Conservation (phyloP, 306 rosid species). For the Cucumis hystrix region DNA sequence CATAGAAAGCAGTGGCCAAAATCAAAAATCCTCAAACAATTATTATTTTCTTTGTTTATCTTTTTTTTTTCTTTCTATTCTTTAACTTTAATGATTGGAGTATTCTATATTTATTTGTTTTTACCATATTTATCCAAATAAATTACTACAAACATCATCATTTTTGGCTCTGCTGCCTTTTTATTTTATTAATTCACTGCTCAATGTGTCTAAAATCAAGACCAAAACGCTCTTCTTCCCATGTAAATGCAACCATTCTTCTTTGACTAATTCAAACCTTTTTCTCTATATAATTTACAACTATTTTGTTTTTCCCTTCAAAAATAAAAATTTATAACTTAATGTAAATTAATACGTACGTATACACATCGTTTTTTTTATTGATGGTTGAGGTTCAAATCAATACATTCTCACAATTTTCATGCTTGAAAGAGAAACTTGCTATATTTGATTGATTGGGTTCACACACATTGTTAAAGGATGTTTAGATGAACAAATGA, state of each 20-base stretch:
- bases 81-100: neutral
- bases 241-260: neutral
- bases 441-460: no score
- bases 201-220: neutral
- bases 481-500: no score
- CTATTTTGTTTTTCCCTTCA: no score
- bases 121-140: neutral
- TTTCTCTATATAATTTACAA: neutral
- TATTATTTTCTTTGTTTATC: neutral
- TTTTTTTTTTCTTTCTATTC: no score
- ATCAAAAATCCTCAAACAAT: neutral
- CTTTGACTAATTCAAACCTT: neutral
- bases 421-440: no score
- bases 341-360: no score
- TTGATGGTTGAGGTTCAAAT: no score
- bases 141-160: neutral
- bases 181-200: neutral
- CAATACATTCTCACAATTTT: no score
- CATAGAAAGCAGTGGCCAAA: neutral
- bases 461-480: neutral
- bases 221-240: neutral
- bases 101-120: neutral
- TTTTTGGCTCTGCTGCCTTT: neutral
- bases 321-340: no score
- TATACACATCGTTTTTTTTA: no score